These are phyloP conservation scores for Parasarocladium wereldwijsianum DNA, from an alignment of 2,329 filamentous ascomycete genomes.

Conservation along the genomic window DNA sequence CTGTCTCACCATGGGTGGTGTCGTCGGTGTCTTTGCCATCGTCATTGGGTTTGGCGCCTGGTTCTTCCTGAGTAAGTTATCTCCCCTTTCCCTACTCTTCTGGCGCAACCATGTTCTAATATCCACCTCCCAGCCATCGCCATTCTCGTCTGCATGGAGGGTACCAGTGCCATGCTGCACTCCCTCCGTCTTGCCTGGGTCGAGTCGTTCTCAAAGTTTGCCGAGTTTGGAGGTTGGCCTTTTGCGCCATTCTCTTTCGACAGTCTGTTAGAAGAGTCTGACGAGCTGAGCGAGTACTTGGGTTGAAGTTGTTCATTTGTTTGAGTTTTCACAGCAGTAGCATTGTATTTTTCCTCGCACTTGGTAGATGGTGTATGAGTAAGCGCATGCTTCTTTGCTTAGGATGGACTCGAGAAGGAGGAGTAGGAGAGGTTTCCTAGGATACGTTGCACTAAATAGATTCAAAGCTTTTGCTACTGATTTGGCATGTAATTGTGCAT, in stretches of 20 bases:
- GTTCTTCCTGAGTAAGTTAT: conserved; percentile 60
- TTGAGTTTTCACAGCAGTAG: conserved; percentile 7
- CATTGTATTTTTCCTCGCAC: conserved; percentile 8
- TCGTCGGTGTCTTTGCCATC: conserved; percentile 61
- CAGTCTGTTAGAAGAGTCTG: conserved; percentile 70
- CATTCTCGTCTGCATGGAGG: conserved; percentile 86
- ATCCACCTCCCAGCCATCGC: conserved; percentile 20
- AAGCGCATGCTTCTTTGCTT: conserved; percentile 1
- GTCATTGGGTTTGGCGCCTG: conserved; percentile 76
- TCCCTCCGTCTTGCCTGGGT: conserved; percentile 88
- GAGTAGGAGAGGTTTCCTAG: not conserved
- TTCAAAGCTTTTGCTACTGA: not conserved
- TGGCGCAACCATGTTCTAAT: conserved; percentile 11
- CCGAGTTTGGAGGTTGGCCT: conserved; percentile 74
- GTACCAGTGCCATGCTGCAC: conserved; percentile 91
- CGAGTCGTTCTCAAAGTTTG: conserved; percentile 95
- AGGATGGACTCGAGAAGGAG: too few species aligned
- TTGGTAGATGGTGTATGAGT: conserved; percentile 1
- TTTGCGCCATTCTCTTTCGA: conserved; percentile 87
- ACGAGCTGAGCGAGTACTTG: conserved; percentile 41
- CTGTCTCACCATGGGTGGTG: conserved; percentile 53
- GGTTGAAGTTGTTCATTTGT: conserved; percentile 18
- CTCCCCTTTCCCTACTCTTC: not conserved
- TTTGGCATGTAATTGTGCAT: too few species aligned
- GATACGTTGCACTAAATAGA: not conserved